phyloP scores from a whole-genome alignment of 2,329 filamentous ascomycete species.

The Fusarium coffeatum region DNA sequence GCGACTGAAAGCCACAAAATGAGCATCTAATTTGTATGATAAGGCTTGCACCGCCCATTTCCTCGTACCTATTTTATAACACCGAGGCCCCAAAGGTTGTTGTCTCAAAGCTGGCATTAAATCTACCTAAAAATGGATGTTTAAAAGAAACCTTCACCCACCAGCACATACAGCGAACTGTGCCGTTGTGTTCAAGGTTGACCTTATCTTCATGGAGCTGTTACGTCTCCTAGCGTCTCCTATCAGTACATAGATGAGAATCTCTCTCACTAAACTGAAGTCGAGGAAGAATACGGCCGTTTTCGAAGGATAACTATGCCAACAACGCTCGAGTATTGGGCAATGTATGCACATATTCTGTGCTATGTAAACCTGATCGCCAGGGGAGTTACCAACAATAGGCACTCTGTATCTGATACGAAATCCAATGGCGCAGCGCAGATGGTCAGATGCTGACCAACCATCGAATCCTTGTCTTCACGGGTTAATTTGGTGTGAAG shows the following conservation, averaged over 20 bases:
- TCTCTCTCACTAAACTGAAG: background rate
- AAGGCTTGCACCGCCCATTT: background rate
- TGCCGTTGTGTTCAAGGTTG: background rate
- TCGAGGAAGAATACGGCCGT: background rate
- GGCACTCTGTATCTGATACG: background rate
- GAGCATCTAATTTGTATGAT: constrained; percentile 16
- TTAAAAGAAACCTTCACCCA: background rate
- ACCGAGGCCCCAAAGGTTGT: background rate
- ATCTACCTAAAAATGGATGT: background rate
- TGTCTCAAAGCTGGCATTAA: background rate
- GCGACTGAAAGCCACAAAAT: constrained; percentile 40
- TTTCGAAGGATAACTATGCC: background rate
- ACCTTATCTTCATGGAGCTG: background rate
- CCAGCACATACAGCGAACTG: background rate
- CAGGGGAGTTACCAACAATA: constrained; percentile 6
- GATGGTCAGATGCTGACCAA: background rate
- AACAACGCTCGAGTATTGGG: background rate
- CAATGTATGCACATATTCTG: background rate
- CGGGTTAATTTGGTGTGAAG: background rate
- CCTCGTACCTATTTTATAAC: background rate
- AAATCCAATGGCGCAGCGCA: background rate
- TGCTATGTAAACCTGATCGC: background rate
- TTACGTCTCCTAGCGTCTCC: background rate
- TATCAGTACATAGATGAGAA: background rate
- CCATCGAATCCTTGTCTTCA: background rate